Conservation (phyloP, 2,329 filamentous ascomycete genomes). For the Pseudogymnoascus sp. region DNA sequence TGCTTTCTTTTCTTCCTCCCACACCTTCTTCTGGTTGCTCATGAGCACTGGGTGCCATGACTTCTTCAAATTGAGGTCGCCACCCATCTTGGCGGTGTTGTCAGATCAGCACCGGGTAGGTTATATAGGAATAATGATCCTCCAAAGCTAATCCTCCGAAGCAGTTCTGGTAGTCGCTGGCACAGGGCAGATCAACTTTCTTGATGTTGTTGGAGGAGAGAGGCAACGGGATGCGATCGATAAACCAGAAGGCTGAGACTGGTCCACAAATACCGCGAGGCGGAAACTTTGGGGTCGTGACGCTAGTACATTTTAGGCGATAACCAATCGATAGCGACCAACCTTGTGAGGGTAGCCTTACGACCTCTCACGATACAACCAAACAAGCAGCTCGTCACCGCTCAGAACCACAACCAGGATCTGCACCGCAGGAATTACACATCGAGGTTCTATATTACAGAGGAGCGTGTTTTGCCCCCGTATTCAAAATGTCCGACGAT, state of each 20-base stretch:
- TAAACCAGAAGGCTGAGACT: conserved; percentile 4
- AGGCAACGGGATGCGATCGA: background rate
- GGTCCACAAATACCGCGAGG: conserved; percentile 7
- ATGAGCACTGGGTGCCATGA: conserved; percentile 89
- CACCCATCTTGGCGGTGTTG: conserved; percentile 62
- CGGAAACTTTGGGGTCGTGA: background rate
- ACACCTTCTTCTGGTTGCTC: conserved; percentile 85
- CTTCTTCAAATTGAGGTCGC: conserved; percentile 91
- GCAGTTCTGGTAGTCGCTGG: background rate
- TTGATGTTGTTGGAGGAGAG: background rate
- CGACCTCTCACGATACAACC: background rate
- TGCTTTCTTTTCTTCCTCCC: conserved; percentile 85
- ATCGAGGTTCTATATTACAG: background rate
- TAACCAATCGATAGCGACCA: conserved; percentile 3
- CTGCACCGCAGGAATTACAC: background rate
- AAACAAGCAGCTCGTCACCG: background rate
- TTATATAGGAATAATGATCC: background rate
- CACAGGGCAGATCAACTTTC: background rate
- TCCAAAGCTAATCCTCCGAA: background rate
- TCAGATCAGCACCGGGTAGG: background rate
- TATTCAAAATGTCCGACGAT: conserved; percentile 41
- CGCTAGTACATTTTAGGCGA: background rate
- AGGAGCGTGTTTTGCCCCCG: background rate
- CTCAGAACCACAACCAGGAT: background rate
- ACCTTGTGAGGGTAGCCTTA: conserved; percentile 1